Base-by-base conservation (phyloP, 768 basidiomycete genomes). In the Solioccasus polychromus region DNA sequence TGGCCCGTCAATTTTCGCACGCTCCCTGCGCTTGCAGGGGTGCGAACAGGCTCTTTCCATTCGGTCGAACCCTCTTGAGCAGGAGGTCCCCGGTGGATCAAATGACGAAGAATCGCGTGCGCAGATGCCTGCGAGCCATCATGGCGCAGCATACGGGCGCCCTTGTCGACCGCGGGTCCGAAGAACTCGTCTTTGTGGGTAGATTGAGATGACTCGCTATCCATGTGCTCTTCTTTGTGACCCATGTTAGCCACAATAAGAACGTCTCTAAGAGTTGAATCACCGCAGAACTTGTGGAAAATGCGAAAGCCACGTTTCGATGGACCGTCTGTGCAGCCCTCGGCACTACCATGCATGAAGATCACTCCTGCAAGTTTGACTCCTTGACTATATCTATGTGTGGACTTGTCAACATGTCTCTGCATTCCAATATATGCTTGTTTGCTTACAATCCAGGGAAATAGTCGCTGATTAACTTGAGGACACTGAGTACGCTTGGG, bases 221-320 rank as follows among this genome's bases (percentile, higher is more conserved):
- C 3, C 68, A 71, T 2, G 65, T 45, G 44, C n/a, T 49, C 57
- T 26, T 72, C 63, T 31, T 64, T 54, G 3, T 64, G 63, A 71
- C 72, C 71, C 72, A 68, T 73, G n/a, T 67, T 76, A 8, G 76
- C 74, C 36, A 71, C 71, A 40, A 80, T 68, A 7, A 75, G 59
- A 17, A 80, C 72, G 34, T 72, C 76, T 35, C 65, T 57, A 25
- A 80, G 71, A 14, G 69, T 66, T 9, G 50, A 60, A 20, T 72
- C 71, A 4, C 75, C 78, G 41, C 77, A 79, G n/a, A 80, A 67
- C 49, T 73, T 66, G 38, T 68, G 59, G 58, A 79, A 76, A 53
- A 73, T 66, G 25, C 60, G 64, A 50, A 76, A 76, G 52, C 72
- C 76, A 32, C 67, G 66, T 15, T 61, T 62, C 9, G 75, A 72